Evolutionary conservation across 106 monocot genomes (phyloP), one percentile per base, ranked within the genome.

Genomic region (Dendrobium officinale): DNA sequence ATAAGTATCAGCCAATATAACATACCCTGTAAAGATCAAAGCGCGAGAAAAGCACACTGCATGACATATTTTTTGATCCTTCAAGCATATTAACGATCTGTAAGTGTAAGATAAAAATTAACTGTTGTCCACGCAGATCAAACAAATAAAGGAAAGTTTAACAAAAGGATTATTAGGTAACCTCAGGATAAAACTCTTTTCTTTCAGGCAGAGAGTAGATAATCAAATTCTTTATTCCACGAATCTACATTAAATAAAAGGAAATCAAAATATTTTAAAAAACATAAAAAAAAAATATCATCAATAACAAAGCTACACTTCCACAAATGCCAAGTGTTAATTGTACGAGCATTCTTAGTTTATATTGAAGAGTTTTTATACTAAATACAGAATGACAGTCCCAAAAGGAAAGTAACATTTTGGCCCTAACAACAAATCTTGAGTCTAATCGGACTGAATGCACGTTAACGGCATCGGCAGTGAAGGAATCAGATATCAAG

Each of bases 131-230:
- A 51, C 47, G 73, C 22, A 43, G n/a, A 26, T 1, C n/a, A 0
- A 13, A 67, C 67, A 72, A 13, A 67, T 43, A 72, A 67, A 66
- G 20, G 17, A 43, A 43, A 43, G 22, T 10, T 64, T 16, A 17
- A 13, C 26, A 80, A 67, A 47, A 54, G 7, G 20, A 10, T 40
- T 29, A 40, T 48, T 11, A n/a, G 15, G 67, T 33, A 40, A 97
- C 94, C 88, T 97, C 97, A 59, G 89, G 82, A 67, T 97, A 97
- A 79, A 97, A 97, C 67, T 97, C 97, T 72, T 89, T 92, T 84
- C 92, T 90, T 81, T 94, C 97, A 6, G 97, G 97, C 9, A 97
- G 86, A 68, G 94, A 97, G 73, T 94, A 97, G 33, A 97, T 82
- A 24, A 89, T 80, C 42, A 94, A 82, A 83, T 91, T 92, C 72